Base-by-base conservation (phyloP, 495 filamentous ascomycete species). In the Hyaloscypha bicolor region DNA sequence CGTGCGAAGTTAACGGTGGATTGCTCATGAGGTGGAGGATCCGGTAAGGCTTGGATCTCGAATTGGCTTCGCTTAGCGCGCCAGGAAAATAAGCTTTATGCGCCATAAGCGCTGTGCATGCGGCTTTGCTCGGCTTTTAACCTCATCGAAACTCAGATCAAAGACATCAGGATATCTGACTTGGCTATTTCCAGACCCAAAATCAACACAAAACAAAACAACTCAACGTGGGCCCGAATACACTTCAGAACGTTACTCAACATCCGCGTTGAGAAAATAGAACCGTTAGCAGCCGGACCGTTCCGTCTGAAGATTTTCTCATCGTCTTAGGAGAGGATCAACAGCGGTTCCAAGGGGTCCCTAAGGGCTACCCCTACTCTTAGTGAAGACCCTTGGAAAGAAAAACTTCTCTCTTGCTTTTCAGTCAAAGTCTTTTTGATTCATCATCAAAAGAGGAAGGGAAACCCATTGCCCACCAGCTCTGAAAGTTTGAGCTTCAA, bases 1-100 rank as follows among this genome's bases (percentile, higher is more conserved):
- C n/a, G 21, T 12, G 53, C 30, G 53, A 42, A 60, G 45, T 67
- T 62, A 55, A 11, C 48, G n/a, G 31, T 55, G 35, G 51, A 29
- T 52, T 60, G 57, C 6, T 14, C 53, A 31, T 31, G 37, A 29
- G 35, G 52, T 19, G 35, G n/a, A 4, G 56, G 25, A 56, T 29
- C 53, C 29, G 22, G 53, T 5, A 11, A 25, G 53, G 53, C 16
- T 25, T 8, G 16, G 16, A 8, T 53, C 22, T 25, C 6, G 19
- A 21, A 12, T 6, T 8, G 6, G 51, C 22, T n/a, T 8, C 19
- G 51, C 51, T 25, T 25, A 25, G 25, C 25, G 25, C 1, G 35
- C 35, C 12, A 1, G 22, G 9, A 56, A 56, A 56, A 29, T 56
- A 56, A 56, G 53, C 53, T 56, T 37, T 12, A 8, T 6, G 6